Base-by-base conservation (phyloP, 192 early-diverging fungal genomes). In the Entomortierella parvispora region DNA sequence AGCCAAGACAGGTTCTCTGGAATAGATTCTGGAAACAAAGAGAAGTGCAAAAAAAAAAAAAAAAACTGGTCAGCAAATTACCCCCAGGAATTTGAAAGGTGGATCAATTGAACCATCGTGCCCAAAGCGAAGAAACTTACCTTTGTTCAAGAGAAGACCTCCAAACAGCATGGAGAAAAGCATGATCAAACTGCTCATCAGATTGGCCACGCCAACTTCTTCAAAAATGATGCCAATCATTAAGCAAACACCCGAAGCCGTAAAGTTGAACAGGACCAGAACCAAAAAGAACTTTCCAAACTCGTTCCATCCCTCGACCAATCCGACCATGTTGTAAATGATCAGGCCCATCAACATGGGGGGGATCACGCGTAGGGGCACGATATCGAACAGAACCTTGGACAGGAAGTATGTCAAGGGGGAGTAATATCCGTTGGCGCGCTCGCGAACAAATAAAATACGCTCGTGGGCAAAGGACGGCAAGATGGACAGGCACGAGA, bases 161-260 rank as follows among this genome's bases (percentile, higher is more conserved):
- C 92, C 95, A 79, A 96, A 97, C 18, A 97, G 65, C 87, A 97
- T 94, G 33, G 90, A 89, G 81, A 93, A 95, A 31, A 95, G 80
- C 77, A 95, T 92, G 49, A 93, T 78, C 28, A 95, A 80, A 22
- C 88, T 92, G 17, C 89, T 88, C 58, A 92, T 70, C 48, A 95
- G 83, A 55, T 88, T 90, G 6, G 94, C 91, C 10, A 93, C 87
- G 0, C 88, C 88, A 20, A 87, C 66, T 55, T 93, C 89, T 26
- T 86, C 72, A 55, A 93, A 85, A 6, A 90, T 68, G 34, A 93
- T 86, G 3, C 86, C 87, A 53, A 95, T 89, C 45, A 88, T 85
- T 23, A 95, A 72, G 79, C 93, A 94, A 11, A 88, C 76, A 25
- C 87, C 85, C 1, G 92, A 91, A 0, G 91, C 85, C 0, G 91